Percentiles rank a stretch among this genome's conserved stretches.
phyloP scores from a whole-genome alignment of 345 rosid species.

The Bruguiera parviflora region DNA sequence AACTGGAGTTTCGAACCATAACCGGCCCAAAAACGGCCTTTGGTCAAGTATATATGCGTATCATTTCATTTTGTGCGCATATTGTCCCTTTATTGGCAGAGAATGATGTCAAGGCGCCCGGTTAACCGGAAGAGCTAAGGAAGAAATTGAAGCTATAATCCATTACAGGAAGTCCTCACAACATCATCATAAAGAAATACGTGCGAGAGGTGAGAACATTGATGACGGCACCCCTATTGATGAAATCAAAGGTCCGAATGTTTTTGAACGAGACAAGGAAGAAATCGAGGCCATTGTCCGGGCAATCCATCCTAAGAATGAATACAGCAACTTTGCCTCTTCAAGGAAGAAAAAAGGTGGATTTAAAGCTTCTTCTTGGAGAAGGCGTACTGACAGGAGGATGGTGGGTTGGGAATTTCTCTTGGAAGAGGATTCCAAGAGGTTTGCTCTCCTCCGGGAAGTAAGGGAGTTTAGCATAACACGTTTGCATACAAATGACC shows the following conservation, averaged over 20 bases:
- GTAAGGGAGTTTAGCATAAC: conserved; percentile 25
- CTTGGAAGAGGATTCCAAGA: conserved; percentile 47
- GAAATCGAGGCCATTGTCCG: conserved; percentile 52
- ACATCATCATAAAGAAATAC: conserved; percentile 44
- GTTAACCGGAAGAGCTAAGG: conserved; percentile 42
- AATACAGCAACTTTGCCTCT: conserved; percentile 34
- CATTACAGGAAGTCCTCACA: conserved; percentile 28
- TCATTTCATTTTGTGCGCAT: not conserved
- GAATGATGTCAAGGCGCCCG: conserved; percentile 11
- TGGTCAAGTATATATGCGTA: too few species aligned
- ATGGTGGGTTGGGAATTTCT: conserved; percentile 10
- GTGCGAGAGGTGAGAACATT: conserved; percentile 44
- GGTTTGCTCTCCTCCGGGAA: conserved; percentile 38
- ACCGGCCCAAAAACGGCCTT: not conserved
- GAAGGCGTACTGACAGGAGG: too few species aligned
- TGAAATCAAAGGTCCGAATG: conserved; percentile 55
- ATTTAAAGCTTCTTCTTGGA: conserved; percentile 5
- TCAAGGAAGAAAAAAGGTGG: conserved; percentile 40
- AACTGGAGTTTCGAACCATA: too few species aligned
- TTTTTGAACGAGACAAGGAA: conserved; percentile 52
- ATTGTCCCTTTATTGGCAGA: conserved; percentile 1
- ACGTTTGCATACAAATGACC: not conserved
- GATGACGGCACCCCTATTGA: conserved; percentile 37
- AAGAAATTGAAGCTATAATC: conserved; percentile 40
- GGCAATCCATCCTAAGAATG: conserved; percentile 42